Conservation (phyloP, 2,329 filamentous ascomycete species). For the Diaporthe vaccinii region DNA sequence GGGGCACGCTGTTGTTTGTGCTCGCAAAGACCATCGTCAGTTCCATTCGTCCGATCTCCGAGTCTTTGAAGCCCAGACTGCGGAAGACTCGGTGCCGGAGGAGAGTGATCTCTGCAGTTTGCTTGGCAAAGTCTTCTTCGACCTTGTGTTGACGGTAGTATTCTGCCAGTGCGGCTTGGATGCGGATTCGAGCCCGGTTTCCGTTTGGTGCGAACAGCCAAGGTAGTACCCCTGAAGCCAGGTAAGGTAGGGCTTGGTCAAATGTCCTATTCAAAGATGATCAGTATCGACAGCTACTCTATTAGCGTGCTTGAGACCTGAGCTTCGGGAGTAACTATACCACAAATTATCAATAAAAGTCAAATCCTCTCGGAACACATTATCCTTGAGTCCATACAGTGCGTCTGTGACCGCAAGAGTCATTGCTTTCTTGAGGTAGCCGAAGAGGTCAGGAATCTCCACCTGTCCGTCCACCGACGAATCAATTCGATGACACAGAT, state of each 20-base stretch:
- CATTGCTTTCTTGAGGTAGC: background rate
- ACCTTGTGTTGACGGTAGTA: conserved; percentile 2
- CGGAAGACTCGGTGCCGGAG: conserved; percentile 16
- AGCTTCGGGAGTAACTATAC: background rate
- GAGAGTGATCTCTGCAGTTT: conserved; percentile 1
- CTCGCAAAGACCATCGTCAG: conserved; percentile 13
- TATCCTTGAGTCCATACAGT: background rate
- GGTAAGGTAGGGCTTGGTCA: background rate
- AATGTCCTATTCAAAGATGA: background rate
- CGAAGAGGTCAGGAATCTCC: background rate
- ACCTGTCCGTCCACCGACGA: background rate
- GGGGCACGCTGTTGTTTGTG: conserved; percentile 6
- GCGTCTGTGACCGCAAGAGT: conserved; percentile 9
- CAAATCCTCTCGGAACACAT: background rate
- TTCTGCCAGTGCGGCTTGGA: background rate
- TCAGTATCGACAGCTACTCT: background rate
- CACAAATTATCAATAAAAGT: conserved; percentile 2
- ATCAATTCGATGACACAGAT: background rate
- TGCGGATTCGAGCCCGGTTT: background rate
- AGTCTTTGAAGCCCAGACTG: background rate
- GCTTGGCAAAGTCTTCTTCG: background rate
- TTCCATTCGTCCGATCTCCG: background rate
- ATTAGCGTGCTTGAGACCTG: background rate
- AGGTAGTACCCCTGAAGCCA: background rate
- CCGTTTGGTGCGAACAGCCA: conserved; percentile 16